These are phyloP conservation scores for Porcisia deanei DNA, from an alignment of 208 protist genomes.

Conservation along the genomic window DNA sequence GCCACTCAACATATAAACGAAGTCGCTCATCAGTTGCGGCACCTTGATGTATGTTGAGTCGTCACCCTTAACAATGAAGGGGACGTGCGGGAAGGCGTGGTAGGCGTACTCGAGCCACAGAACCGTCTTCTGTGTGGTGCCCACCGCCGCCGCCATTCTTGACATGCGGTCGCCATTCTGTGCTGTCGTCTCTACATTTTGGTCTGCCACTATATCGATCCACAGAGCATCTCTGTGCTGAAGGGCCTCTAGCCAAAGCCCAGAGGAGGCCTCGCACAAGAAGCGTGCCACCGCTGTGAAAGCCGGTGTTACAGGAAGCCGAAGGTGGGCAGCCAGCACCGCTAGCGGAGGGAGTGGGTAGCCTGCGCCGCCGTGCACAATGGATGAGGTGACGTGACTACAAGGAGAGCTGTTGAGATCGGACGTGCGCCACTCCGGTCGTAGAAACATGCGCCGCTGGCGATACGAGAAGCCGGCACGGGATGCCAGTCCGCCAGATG, in stretches of 20 bases:
- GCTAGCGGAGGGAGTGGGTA: not conserved
- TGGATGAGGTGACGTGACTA: not conserved
- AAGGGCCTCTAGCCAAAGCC: constrained; percentile 32
- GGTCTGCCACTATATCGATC: constrained; percentile 37
- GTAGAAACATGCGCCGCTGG: constrained; percentile 7
- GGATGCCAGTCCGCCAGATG: not conserved
- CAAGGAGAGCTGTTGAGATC: constrained; percentile 7
- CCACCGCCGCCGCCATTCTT: constrained; percentile 33
- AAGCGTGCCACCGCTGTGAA: constrained; percentile 18
- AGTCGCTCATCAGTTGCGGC: constrained; percentile 42
- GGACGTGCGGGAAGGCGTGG: constrained; percentile 26
- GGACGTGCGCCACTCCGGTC: not conserved
- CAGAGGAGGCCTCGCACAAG: constrained; percentile 26
- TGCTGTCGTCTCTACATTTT: constrained; percentile 6
- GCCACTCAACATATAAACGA: constrained; percentile 13
- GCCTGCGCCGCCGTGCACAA: not conserved
- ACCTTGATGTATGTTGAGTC: constrained; percentile 44
- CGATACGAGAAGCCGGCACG: not conserved
- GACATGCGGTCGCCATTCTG: constrained; percentile 20
- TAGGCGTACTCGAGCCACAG: constrained; percentile 43
- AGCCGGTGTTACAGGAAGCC: constrained; percentile 4
- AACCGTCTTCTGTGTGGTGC: constrained; percentile 43
- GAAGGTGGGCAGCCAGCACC: not conserved
- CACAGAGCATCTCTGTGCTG: constrained; percentile 29
- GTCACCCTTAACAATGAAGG: constrained; percentile 41